phyloP scores from a whole-genome alignment of 371 early-diverging fungal species.

The Syncephalastrum monosporum region DNA sequence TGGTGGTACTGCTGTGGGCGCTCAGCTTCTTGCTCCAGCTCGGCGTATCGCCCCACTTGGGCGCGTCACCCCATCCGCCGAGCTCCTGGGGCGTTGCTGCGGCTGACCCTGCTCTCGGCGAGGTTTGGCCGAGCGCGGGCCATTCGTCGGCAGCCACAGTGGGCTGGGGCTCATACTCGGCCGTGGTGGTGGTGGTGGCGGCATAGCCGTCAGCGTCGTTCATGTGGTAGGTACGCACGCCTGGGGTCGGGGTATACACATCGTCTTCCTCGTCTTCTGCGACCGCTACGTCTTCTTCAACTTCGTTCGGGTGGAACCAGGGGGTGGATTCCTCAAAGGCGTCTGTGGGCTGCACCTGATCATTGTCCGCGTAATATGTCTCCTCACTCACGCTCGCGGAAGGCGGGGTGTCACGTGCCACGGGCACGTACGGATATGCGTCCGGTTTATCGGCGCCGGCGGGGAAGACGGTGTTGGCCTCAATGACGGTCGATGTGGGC shows the following conservation, averaged over 20 bases:
- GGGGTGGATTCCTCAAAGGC: neutral
- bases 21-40: neutral
- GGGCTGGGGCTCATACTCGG: too few relatives aligned
- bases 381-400: too few relatives aligned
- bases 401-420: neutral
- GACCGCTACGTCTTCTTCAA: neutral
- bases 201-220: too few relatives aligned
- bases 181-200: too few relatives aligned
- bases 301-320: conserved; percentile 3
- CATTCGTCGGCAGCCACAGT: neutral
- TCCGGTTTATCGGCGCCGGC: neutral
- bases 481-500: neutral
- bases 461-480: neutral
- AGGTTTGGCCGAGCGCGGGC: conserved; percentile 1
- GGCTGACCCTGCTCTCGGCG: neutral
- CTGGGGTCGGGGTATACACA: too few relatives aligned
- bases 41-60: neutral
- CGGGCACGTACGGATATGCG: neutral
- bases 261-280: neutral
- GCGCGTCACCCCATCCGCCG: conserved; percentile 30
- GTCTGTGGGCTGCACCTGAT: neutral
- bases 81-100: conserved; percentile 4
- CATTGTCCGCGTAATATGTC: neutral
- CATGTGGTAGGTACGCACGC: too few relatives aligned
- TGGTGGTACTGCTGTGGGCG: neutral